Evolutionary conservation across 1,284 basidiomycete species (phyloP), one percentile per base, ranked within the genome.

Genomic region (Rhodofomes roseus): DNA sequence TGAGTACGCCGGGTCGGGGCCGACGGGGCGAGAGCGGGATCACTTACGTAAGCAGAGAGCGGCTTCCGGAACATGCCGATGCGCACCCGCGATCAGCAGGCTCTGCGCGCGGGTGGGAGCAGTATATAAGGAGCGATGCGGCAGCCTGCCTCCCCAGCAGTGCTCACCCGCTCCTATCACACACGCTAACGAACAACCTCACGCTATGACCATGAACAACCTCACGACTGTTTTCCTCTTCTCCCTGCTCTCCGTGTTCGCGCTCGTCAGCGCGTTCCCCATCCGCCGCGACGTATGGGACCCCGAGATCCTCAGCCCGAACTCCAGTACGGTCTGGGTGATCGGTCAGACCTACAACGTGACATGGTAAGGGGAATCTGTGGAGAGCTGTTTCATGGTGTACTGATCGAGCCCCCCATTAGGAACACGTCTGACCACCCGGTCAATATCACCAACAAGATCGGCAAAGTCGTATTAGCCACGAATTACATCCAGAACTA

Each of bases 261-360:
- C 68, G 46, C 59, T 73, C 55, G 54, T 69, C 48, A 58, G 67
- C 22, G 61, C 69, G 11, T 65, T 62, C n/a, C 63, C 63, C 14
- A 75, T 76, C 31, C 63, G 73, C 54, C 75, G 80, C 37, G 82
- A 85, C 60, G 82, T 83, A 2, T 84, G 75, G 66, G 76, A 71
- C 1, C 82, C 83, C 4, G 64, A 60, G 1, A 72, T 84, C 55
- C 69, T 68, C 14, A 73, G 64, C 36, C 83, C 83, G 0, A 58
- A 60, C 29, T 60, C 60, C 9, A 70, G 63, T 44, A 74, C 76
- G n/a, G 61, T 75, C 39, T 84, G 82, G 81, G 56, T 62, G 25
- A 69, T 74, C 40, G 81, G 82, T 2, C 23, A 69, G 53, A 73
- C 63, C 7, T 76, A 76, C 64, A 75, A 68, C 51, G 80, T 85